Evolutionary conservation across 345 rosid species (phyloP).

Genomic region (Arabidopsis suecica): DNA sequence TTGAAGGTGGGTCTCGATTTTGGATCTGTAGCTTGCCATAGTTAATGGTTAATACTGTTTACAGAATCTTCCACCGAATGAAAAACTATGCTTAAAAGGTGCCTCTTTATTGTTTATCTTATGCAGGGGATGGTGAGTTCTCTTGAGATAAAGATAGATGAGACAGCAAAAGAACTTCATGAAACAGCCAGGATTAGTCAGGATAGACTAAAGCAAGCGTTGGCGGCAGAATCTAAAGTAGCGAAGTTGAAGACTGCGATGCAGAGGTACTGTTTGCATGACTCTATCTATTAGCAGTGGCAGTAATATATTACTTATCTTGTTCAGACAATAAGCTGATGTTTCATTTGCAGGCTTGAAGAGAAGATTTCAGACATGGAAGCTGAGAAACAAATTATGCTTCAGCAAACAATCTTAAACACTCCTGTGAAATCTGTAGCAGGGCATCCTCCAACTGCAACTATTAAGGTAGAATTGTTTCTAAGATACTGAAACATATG

Average conservation of each 20-base stretch:
- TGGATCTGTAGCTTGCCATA: constrained; percentile 15
- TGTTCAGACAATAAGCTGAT: constrained; percentile 8
- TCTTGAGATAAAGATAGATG: constrained; percentile 85
- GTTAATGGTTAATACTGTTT: constrained; percentile 8
- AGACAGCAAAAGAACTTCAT: constrained; percentile 81
- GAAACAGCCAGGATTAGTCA: constrained; percentile 81
- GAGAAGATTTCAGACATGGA: constrained; percentile 85
- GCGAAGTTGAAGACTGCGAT: constrained; percentile 82
- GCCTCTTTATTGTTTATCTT: constrained; percentile 30
- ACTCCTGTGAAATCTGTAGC: constrained; percentile 59
- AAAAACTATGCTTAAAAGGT: background rate
- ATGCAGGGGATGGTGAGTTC: constrained; percentile 80
- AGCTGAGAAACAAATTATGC: constrained; percentile 82
- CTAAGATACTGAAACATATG: constrained; percentile 8
- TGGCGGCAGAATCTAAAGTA: constrained; percentile 90
- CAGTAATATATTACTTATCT: constrained; percentile 16
- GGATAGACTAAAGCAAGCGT: constrained; percentile 92
- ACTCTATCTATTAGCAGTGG: constrained; percentile 33
- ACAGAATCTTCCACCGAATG: background rate
- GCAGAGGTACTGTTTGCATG: constrained; percentile 64
- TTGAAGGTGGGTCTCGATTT: constrained; percentile 67
- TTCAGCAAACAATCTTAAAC: constrained; percentile 67
- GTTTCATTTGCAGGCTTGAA: constrained; percentile 73
- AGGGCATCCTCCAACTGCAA: constrained; percentile 62
- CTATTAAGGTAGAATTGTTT: constrained; percentile 52